Evolutionary conservation across 352 stramenopile species (phyloP), one percentile per base, ranked within the genome.

Genomic region (Globisporangium takayamanum): DNA sequence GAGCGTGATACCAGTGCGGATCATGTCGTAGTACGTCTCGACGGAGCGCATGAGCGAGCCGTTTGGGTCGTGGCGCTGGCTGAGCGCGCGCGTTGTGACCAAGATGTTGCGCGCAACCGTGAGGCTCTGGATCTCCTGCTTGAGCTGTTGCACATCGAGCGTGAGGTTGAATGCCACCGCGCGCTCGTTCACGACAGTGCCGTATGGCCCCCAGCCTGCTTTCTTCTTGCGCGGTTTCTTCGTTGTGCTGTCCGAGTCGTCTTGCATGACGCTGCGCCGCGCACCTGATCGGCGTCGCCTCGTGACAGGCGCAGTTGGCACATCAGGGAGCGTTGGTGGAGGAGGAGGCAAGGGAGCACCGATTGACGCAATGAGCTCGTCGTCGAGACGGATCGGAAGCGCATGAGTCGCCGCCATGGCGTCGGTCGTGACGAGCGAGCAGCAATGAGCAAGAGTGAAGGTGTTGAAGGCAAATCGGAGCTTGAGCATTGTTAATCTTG

Each of bases 71-170:
- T 63, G 36, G 36, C 49, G 46, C 20, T 47, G 48, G 16, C 28
- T 46, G 14, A 62, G 20, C 54, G 52, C 30, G 26, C 36, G 49
- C 55, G 33, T 20, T 26, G 62, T 44, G 5, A 56, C n/a, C 14
- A 70, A 52, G 18, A 76, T 66, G 15, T 62, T 39, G 15, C 56
- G 51, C 26, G 55, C 58, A 10, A 55, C 50, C 12, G 52, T 46
- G 3, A 73, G 69, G 20, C 37, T 51, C n/a, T 62, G 63, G 54
- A 77, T 69, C 58, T 72, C 69, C 50, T 72, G 69, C 42, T 62
- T 53, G 39, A 77, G 50, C 20, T 60, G 58, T 53, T 74, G 59
- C 37, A 74, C 50, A 49, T 77, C 66, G 18, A 77, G 60, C 49
- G 62, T 53, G 37, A 77, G 51, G n/a, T 71, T 71, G 55, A 67